Evolutionary conservation across 225 moss, liverwort and hornwort genomes (phyloP).

Genomic region (Neckera pumila): DNA sequence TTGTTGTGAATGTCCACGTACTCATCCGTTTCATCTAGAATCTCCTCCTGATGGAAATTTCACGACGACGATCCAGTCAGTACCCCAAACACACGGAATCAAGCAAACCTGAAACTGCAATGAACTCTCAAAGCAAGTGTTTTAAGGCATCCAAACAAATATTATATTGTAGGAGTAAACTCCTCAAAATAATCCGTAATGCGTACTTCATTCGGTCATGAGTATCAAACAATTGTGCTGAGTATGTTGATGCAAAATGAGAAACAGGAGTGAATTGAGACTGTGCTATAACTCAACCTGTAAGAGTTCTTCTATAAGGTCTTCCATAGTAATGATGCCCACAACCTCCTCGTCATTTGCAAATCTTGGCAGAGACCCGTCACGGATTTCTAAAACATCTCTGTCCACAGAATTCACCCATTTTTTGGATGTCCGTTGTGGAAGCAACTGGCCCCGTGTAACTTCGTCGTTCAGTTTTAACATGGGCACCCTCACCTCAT

Average conservation of each 20-base stretch:
- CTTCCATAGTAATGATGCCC: slow-evolving; percentile 93
- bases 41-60: slow-evolving; percentile 23
- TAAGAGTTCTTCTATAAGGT: slow-evolving; percentile 90
- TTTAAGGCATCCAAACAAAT: neutral
- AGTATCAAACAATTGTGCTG: neutral
- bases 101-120: neutral
- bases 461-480: slow-evolving; percentile 5
- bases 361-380: slow-evolving; percentile 26
- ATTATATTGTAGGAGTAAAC: neutral
- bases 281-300: slow-evolving; percentile 25
- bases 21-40: slow-evolving; percentile 88
- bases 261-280: neutral
- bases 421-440: slow-evolving; percentile 27
- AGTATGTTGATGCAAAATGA: neutral
- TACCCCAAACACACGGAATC: neutral
- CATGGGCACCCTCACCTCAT: neutral
- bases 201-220: neutral
- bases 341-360: slow-evolving; percentile 80
- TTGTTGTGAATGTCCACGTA: slow-evolving; percentile 84
- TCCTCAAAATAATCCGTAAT: neutral
- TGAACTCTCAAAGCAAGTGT: neutral
- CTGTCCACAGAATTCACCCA: slow-evolving; percentile 24
- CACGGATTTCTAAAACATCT: slow-evolving; percentile 22
- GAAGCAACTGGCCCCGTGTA: slow-evolving; percentile 3
- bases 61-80: neutral